These are phyloP conservation scores for Marasmius tenuissimus DNA, from an alignment of 1,284 basidiomycete genomes.

Conservation along the genomic window DNA sequence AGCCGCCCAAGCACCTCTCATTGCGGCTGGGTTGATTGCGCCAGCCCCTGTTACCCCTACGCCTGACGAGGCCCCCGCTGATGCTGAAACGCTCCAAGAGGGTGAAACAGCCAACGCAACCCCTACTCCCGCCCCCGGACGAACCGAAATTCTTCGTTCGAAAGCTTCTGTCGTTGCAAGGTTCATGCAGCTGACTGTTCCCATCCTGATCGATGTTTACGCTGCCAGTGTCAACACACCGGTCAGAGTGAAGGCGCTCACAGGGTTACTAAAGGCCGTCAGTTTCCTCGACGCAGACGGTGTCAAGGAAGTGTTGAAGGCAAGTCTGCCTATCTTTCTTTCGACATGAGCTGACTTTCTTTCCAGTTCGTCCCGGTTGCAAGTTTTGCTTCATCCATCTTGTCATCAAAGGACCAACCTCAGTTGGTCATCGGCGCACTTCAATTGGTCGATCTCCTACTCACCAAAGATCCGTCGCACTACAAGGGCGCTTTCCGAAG, in stretches of 20 bases:
- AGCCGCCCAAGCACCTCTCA: conserved; percentile 34
- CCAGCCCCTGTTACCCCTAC: conserved; percentile 23
- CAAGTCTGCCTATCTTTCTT: conserved; percentile 30
- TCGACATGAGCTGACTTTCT: conserved; percentile 6
- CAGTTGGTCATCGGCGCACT: conserved; percentile 83
- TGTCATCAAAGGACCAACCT: conserved; percentile 89
- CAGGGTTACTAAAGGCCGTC: conserved; percentile 84
- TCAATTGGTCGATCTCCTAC: conserved; percentile 87
- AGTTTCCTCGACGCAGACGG: conserved; percentile 82
- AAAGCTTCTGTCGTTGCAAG: conserved; percentile 76
- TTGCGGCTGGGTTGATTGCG: conserved; percentile 28
- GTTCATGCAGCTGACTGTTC: conserved; percentile 86
- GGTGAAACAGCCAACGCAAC: conserved; percentile 17
- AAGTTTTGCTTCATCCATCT: conserved; percentile 88
- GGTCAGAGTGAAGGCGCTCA: conserved; percentile 84
- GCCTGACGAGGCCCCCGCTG: conserved; percentile 24
- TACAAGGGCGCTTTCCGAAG: conserved; percentile 88
- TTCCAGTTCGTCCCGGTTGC: conserved; percentile 84
- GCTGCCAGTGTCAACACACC: conserved; percentile 88
- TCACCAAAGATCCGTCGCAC: conserved; percentile 77
- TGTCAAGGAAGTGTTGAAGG: conserved; percentile 74
- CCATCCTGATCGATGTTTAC: conserved; percentile 93
- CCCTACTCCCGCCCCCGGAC: conserved; percentile 44
- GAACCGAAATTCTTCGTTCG: conserved; percentile 72
- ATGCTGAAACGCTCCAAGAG: conserved; percentile 12